Conservation (phyloP, 371 early-diverging fungal genomes). For the Mucor irregularis region DNA sequence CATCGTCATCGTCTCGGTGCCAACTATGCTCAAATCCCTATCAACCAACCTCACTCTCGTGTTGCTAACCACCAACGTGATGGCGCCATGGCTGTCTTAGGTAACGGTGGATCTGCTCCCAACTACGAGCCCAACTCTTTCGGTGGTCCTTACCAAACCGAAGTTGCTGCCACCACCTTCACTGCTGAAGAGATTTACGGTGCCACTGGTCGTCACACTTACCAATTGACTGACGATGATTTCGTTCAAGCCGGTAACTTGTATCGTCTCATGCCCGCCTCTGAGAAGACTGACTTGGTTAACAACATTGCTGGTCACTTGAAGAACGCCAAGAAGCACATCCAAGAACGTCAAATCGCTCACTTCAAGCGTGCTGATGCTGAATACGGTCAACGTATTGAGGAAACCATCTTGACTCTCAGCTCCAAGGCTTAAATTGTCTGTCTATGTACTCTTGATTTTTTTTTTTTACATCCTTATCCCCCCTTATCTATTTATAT, state of each 20-base stretch:
- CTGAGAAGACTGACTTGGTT: conserved; percentile 70
- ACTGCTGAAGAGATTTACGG: conserved; percentile 48
- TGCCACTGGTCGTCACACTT: conserved; percentile 61
- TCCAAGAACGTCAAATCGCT: conserved; percentile 74
- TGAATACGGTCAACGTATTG: conserved; percentile 31
- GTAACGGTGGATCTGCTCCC: conserved; percentile 68
- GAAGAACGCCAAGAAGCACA: conserved; percentile 69
- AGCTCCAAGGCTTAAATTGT: conserved; percentile 30
- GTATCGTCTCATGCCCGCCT: conserved; percentile 64
- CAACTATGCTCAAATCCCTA: conserved; percentile 79
- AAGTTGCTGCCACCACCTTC: conserved; percentile 45
- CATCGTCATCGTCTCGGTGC: conserved; percentile 79
- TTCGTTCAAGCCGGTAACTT: conserved; percentile 75
- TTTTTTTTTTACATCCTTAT: too few relatives aligned
- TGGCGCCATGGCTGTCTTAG: conserved; percentile 53
- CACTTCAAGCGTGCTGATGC: conserved; percentile 54
- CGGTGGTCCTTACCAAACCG: conserved; percentile 58
- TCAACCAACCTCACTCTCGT: conserved; percentile 62
- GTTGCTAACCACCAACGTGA: conserved; percentile 72
- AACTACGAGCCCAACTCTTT: conserved; percentile 82
- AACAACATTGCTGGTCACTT: conserved; percentile 73
- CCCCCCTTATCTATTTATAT: too few relatives aligned
- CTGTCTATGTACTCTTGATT: too few relatives aligned
- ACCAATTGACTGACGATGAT: conserved; percentile 64
- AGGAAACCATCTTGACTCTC: conserved; percentile 22